Conservation (phyloP, 2,329 filamentous ascomycete genomes). For the Alternaria incomplexa region DNA sequence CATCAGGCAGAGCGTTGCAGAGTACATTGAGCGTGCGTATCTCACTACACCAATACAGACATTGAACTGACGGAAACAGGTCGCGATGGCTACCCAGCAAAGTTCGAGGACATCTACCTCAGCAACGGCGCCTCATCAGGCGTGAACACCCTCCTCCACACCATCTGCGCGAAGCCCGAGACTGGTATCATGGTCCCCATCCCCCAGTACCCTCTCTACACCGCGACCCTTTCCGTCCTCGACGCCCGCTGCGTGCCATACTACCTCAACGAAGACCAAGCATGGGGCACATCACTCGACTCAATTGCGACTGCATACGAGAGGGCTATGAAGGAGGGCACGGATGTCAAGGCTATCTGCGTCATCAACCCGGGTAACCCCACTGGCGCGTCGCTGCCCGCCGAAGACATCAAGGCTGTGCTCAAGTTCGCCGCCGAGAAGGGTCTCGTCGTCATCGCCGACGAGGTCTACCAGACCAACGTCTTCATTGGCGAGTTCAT, state of each 20-base stretch:
- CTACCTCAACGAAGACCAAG: constrained; percentile 83
- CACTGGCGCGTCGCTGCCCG: constrained; percentile 83
- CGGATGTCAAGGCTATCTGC: constrained; percentile 89
- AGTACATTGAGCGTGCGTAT: constrained; percentile 81
- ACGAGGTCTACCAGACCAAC: constrained; percentile 99
- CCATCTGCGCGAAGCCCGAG: constrained; percentile 79
- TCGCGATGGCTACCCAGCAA: constrained; percentile 86
- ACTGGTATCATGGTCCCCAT: constrained; percentile 92
- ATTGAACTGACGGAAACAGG: constrained; percentile 52
- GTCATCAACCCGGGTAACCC: constrained; percentile 99
- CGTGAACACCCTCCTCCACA: constrained; percentile 89
- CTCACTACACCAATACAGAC: too few species aligned
- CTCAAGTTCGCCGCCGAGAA: constrained; percentile 85
- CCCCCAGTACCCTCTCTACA: constrained; percentile 97
- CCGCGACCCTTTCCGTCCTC: constrained; percentile 84
- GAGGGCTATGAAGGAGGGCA: constrained; percentile 76
- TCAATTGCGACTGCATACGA: constrained; percentile 75
- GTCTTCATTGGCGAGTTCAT: constrained; percentile 93
- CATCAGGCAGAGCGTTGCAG: constrained; percentile 87
- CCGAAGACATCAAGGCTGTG: constrained; percentile 81
- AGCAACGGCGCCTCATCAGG: constrained; percentile 91
- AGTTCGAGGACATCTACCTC: constrained; percentile 84
- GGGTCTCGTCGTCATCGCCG: constrained; percentile 87
- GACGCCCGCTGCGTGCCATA: constrained; percentile 91
- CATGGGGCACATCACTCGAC: constrained; percentile 88